Evolutionary conservation across 164 flowering plant species (phyloP), one percentile per base, ranked within the genome.

Genomic region (Kingdonia uniflora): DNA sequence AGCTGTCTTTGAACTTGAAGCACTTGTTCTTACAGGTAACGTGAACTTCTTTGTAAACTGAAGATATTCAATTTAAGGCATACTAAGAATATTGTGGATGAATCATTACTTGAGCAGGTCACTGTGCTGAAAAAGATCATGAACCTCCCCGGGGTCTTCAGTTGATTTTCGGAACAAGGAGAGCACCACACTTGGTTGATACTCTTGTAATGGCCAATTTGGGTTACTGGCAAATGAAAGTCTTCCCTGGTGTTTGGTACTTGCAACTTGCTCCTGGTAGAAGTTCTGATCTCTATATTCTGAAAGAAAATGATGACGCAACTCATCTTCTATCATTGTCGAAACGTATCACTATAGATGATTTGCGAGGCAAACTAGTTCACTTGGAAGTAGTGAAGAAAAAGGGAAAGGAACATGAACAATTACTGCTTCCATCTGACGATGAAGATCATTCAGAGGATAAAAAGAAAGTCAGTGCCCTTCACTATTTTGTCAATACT

Each of bases 221-320:
- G 59, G 97, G 99, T 17, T 92, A 92, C 64, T 92, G 97, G 97
- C 99, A 92, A 73, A 82, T 92, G 95, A 92, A 92, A 74, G 95
- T 73, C 43, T 81, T 78, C 55, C 99, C 99, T 67, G 99, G 99
- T 41, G 87, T 88, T 49, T 92, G 95, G 96, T 84, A 86, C 66
- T 68, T 92, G 67, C 94, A 84, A 70, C 87, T 92, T 71, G 99
- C 99, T 48, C 91, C 99, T 6, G 99, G 99, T 48, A 71, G 99
- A 74, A 88, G 99, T 65, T 77, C 92, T 54, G 95, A 86, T 70
- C 82, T 92, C 29, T 92, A 88, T 58, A 29, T 48, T 40, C 60
- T 92, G 59, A 80, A 74, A 59, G 91, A 75, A 63, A 72, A 66
- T 56, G 76, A 57, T 51, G 76, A 65, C 51, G 71, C 71, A 65